Evolutionary conservation across 2,329 filamentous ascomycete species (phyloP), one percentile per base, ranked within the genome.

Genomic region (Harringtonia aguacate): DNA sequence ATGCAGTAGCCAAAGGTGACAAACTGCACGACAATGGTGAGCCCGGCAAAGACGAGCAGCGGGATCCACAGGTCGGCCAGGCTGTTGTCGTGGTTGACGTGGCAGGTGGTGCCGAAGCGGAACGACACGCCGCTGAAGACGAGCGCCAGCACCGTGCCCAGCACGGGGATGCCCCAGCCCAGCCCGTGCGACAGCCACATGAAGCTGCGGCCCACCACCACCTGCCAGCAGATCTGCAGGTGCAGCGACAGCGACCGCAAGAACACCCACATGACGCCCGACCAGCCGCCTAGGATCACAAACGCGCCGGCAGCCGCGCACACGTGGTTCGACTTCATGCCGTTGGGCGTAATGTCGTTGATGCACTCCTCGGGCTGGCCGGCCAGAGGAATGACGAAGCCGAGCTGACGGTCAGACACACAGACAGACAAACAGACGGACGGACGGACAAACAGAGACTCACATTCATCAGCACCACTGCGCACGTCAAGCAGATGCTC

Each of bases 141-240:
- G 51, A 97, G 75, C 40, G 85, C 86, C 35, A 90, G 62, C 4
- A 81, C 72, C 50, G 94, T 76, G 30, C 86, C 85, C 18, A 87
- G 64, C 21, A 81, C 72, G 3, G 89, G 87, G 37, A 97, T 73
- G 17, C 84, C 84, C 85, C 90, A 95, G 49, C 92, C 92, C 9
- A 81, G 67, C 15, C 75, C 72, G 56, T 95, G 80, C 4, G 90
- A 81, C 51, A 77, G 75, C 69, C 86, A 87, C 79, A 95, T 95
- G 63, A 95, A 97, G 55, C 75, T 84, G 36, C 80, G 77, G 33
- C 92, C 92, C 4, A 94, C 85, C 8, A 90, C 79, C 29, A 94
- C 74, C 61, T 97, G 88, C 92, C 92, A 98, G 69, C 89, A 95
- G 51, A 98, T 95, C 62, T 97, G 92, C 22, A 98, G 78, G 62